Conservation (phyloP, 2,329 filamentous ascomycete species). For the Penicillium sp. region DNA sequence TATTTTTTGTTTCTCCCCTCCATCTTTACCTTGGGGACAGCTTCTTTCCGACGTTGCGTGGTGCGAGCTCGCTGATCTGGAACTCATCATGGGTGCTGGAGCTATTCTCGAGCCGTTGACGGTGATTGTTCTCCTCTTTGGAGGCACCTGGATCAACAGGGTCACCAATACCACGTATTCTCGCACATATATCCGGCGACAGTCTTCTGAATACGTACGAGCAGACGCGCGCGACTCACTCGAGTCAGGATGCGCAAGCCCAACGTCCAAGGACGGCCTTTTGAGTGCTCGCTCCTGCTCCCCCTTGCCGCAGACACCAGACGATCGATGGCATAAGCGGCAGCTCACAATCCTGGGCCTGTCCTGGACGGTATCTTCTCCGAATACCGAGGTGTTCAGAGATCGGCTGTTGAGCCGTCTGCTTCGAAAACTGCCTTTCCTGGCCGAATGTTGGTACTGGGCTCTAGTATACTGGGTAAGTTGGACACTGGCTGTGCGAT, state of each 20-base stretch:
- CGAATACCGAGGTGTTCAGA: conserved; percentile 65
- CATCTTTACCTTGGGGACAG: neutral
- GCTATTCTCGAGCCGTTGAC: conserved; percentile 65
- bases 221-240: conserved; percentile 42
- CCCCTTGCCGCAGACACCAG: conserved; percentile 46
- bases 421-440: conserved; percentile 69
- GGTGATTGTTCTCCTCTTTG: conserved; percentile 62
- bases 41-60: neutral
- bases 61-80: neutral
- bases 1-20: neutral
- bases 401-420: conserved; percentile 65
- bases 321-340: conserved; percentile 56
- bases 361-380: conserved; percentile 57
- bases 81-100: conserved; percentile 56
- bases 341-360: conserved; percentile 53
- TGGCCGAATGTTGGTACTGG: conserved; percentile 79
- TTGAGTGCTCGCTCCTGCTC: conserved; percentile 37
- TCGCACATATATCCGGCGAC: conserved; percentile 24
- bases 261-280: conserved; percentile 42
- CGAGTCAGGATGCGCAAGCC: conserved; percentile 47
- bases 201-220: conserved; percentile 26
- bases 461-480: conserved; percentile 75
- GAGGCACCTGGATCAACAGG: conserved; percentile 66
- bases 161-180: conserved; percentile 40
- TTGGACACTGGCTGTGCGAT: conserved; percentile 4